A percentile compares a stretch with the other conserved stretches of the same genome.
Evolutionary conservation across 768 basidiomycete genomes (phyloP).

Genomic region (Gloeostereum incarnatum): DNA sequence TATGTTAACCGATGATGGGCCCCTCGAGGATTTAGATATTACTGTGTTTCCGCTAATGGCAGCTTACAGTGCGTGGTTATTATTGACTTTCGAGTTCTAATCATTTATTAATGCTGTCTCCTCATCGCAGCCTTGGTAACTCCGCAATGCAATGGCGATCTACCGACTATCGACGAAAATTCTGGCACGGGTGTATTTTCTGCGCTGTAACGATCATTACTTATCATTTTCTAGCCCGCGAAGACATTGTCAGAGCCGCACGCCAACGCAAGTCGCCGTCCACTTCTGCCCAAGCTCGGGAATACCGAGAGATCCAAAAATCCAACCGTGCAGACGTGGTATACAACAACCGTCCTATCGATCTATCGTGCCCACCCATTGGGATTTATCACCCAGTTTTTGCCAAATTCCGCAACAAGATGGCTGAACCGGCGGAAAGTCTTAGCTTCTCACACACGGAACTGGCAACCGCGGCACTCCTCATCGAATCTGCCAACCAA

Average conservation of each 20-base stretch:
- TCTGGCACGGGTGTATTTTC: too few relatives aligned
- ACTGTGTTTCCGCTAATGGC: too few relatives aligned
- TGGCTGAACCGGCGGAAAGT: neutral
- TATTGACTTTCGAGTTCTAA: too few relatives aligned
- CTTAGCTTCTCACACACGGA: neutral
- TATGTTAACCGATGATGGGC: too few relatives aligned
- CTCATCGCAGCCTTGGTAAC: too few relatives aligned
- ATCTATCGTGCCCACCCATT: neutral
- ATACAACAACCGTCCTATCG: neutral
- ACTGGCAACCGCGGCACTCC: neutral
- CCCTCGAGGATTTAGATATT: too few relatives aligned
- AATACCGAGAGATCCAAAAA: neutral
- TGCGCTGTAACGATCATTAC: too few relatives aligned
- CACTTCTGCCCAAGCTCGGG: neutral
- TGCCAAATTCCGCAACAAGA: neutral
- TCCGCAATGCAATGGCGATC: too few relatives aligned
- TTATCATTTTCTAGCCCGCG: too few relatives aligned
- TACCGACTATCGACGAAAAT: too few relatives aligned
- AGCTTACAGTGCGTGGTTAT: too few relatives aligned
- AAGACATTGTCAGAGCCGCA: neutral
- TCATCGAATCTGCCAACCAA: neutral
- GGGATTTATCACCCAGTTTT: neutral
- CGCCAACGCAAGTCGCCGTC: neutral
- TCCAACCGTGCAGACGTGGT: neutral
- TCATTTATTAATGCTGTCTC: too few relatives aligned